Conservation (phyloP, 2,329 filamentous ascomycete genomes). For the Stagonosporopsis tanaceti region DNA sequence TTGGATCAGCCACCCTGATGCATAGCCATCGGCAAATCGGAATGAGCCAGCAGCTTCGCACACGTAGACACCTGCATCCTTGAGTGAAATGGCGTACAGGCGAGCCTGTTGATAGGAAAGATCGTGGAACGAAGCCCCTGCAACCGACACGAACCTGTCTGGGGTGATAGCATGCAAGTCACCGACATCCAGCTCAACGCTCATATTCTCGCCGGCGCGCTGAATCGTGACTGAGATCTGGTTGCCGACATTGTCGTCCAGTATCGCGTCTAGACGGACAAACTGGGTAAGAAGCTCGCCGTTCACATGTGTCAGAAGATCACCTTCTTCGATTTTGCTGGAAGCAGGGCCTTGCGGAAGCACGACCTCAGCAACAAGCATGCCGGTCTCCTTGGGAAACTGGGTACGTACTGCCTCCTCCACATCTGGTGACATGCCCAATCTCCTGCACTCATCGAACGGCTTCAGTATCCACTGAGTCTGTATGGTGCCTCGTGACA, state of each 20-base stretch:
- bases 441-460: conserved; percentile 92
- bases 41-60: conserved; percentile 96
- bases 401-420: conserved; percentile 82
- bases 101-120: conserved; percentile 98
- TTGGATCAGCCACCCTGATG: conserved; percentile 93
- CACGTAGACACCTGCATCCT: conserved; percentile 81
- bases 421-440: conserved; percentile 85
- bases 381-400: conserved; percentile 93
- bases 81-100: conserved; percentile 88
- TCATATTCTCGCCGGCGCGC: conserved; percentile 84
- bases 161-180: conserved; percentile 95
- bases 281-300: conserved; percentile 93
- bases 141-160: conserved; percentile 92
- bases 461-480: conserved; percentile 97
- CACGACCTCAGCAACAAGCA: conserved; percentile 96
- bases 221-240: conserved; percentile 84
- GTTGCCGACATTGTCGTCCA: conserved; percentile 85
- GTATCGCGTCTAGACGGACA: conserved; percentile 85
- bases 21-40: conserved; percentile 83
- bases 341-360: conserved; percentile 89
- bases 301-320: conserved; percentile 92
- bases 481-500: conserved; percentile 95
- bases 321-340: conserved; percentile 88
- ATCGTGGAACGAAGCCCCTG: conserved; percentile 93
- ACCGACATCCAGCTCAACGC: conserved; percentile 83